A percentile compares a stretch with the other conserved stretches of the same genome.
Conservation (phyloP, 139 green algal genomes). For the Edaphochlamys debaryana region DNA sequence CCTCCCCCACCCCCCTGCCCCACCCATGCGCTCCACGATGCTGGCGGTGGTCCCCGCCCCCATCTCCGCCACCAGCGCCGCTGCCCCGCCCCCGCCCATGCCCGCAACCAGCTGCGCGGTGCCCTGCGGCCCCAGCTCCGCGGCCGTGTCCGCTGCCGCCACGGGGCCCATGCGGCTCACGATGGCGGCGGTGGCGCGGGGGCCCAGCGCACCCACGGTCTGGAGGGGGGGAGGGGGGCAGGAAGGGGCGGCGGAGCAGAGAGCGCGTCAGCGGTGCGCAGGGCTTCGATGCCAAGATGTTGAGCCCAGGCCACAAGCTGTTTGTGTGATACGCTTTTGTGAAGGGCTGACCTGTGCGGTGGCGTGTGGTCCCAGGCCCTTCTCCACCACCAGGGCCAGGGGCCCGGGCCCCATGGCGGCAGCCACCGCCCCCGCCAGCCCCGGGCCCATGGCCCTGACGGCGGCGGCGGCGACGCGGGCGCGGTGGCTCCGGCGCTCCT, state of each 20-base stretch:
- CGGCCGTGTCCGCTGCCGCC: neutral
- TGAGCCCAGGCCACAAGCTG: too few relatives aligned
- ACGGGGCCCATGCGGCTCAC: neutral
- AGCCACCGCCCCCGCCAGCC: constrained; percentile 5
- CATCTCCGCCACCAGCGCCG: too few relatives aligned
- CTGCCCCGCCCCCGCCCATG: neutral
- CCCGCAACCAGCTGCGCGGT: constrained; percentile 5
- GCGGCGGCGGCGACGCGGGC: neutral
- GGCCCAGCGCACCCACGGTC: constrained; percentile 13
- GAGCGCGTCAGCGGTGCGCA: too few relatives aligned
- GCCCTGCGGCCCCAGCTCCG: constrained; percentile 5
- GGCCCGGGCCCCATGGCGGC: neutral
- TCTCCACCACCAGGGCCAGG: constrained; percentile 17
- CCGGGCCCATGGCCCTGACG: neutral
- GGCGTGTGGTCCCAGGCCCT: too few relatives aligned
- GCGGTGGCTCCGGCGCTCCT: too few relatives aligned
- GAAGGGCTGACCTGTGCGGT: too few relatives aligned
- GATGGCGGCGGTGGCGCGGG: neutral
- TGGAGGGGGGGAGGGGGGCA: neutral
- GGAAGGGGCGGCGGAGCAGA: too few relatives aligned
- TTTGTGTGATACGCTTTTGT: too few relatives aligned
- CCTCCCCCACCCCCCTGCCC: too few relatives aligned
- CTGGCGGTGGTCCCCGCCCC: too few relatives aligned
- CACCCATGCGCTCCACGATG: too few relatives aligned
- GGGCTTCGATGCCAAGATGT: too few relatives aligned